These are phyloP conservation scores for Naganishia onofrii DNA, from an alignment of 768 basidiomycete genomes.

Conservation along the genomic window DNA sequence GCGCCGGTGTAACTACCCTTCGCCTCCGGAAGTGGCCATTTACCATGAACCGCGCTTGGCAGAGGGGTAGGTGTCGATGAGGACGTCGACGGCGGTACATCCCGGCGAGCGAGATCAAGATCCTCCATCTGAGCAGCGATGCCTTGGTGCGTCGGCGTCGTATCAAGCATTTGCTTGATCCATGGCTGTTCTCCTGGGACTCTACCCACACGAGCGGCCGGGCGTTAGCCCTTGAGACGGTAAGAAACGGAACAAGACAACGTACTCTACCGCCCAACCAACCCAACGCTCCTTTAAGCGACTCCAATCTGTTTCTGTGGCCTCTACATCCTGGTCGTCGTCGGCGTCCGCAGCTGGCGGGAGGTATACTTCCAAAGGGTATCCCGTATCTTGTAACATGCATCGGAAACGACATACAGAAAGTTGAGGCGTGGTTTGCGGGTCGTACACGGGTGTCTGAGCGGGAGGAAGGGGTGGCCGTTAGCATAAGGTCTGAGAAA, in stretches of 20 bases:
- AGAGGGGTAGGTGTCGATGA: not conserved
- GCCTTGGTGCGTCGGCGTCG: not conserved
- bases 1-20: conserved; percentile 42
- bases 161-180: conserved; percentile 27
- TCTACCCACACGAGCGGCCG: conserved; percentile 28
- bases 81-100: not conserved
- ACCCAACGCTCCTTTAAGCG: conserved; percentile 48
- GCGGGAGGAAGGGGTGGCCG: not conserved
- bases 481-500: no score
- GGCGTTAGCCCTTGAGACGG: not conserved
- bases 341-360: conserved; percentile 28
- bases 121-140: not conserved
- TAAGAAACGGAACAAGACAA: not conserved
- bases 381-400: conserved; percentile 51
- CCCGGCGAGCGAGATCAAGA: not conserved
- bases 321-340: conserved; percentile 7
- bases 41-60: conserved; percentile 35
- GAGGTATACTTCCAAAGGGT: conserved; percentile 49
- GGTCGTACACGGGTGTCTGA: conserved; percentile 23
- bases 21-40: conserved; percentile 39
- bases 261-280: conserved; percentile 50
- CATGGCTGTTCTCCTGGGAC: conserved; percentile 46
- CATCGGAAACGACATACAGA: conserved; percentile 45
- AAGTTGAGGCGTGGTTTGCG: conserved; percentile 29
- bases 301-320: conserved; percentile 39